Base-by-base conservation (phyloP, 129 eudicot species). In the Flaveria ramosissima region DNA sequence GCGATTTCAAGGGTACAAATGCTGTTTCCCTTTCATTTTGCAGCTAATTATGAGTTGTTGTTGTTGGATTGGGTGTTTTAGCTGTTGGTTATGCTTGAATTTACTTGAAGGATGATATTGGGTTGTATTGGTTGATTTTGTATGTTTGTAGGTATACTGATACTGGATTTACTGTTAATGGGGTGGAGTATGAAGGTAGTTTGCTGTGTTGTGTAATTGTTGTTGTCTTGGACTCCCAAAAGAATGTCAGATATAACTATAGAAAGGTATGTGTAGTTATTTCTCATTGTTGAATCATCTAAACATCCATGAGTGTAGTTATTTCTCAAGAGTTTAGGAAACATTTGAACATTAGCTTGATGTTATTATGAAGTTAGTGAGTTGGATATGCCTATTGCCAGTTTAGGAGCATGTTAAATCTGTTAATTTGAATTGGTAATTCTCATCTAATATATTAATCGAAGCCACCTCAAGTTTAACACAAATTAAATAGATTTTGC, bases 121-220 rank as follows among this genome's bases (percentile, higher is more conserved):
- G 50, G 8, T 45, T 45, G 13, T 45, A 9, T 48, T 48, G 53
- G 4, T 48, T 71, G 75, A 16, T 71, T 64, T n/a, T 68, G 24
- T n/a, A 6, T 48, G 26, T 61, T 80, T 61, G n/a, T 80, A 93
- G 98, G 92, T 90, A 83, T 80, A 86, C 87, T 62, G 96, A 94
- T 78, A 78, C 91, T 17, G 99, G 97, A 65, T 94, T 94, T 80
- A 91, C 83, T 53, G 93, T 94, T 42, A 94, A 92, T 75, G 97
- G 97, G 51, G 97, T 87, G 13, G 80, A 71, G 60, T 89, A 91
- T 72, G 99, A 91, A 81, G 99, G 99, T 26, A 94, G 99, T 66
- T 75, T 94, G 80, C 87, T 89, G 92, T 83, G 90, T 91, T 7
- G 99, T n/a, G 99, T 65, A 94, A 89, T 75, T 94, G 87, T 70